Conservation (phyloP, 441 rosid genomes). For the Brassica balearica region DNA sequence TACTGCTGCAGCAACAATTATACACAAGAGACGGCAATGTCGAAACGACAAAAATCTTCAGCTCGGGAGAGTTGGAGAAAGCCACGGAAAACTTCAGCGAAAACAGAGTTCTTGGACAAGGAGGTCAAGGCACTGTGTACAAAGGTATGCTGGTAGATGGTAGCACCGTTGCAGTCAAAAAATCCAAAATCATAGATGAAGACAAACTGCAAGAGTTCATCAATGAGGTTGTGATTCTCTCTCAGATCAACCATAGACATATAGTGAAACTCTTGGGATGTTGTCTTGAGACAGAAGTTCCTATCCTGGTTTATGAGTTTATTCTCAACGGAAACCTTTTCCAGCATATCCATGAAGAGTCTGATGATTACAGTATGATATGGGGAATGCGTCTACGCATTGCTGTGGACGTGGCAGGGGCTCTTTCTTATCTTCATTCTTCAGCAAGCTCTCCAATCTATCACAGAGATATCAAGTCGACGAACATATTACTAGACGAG, state of each 20-base stretch:
- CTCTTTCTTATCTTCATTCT: slow-evolving; percentile 71
- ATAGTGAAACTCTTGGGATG: slow-evolving; percentile 74
- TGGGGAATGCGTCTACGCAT: slow-evolving; percentile 69
- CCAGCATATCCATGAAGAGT: slow-evolving; percentile 63
- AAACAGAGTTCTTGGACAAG: slow-evolving; percentile 68
- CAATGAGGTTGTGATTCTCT: slow-evolving; percentile 78
- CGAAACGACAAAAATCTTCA: slow-evolving; percentile 49
- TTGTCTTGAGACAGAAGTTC: slow-evolving; percentile 69
- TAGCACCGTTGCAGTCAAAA: slow-evolving; percentile 67
- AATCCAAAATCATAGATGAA: slow-evolving; percentile 71
- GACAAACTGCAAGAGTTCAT: slow-evolving; percentile 60
- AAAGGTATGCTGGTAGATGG: slow-evolving; percentile 71
- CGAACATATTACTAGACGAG: slow-evolving; percentile 67
- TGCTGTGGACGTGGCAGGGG: slow-evolving; percentile 70
- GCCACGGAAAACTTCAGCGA: slow-evolving; percentile 67
- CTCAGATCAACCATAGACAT: slow-evolving; percentile 77
- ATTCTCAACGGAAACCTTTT: slow-evolving; percentile 72
- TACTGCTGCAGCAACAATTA: slow-evolving; percentile 42
- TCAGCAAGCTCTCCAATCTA: slow-evolving; percentile 62
- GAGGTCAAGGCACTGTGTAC: slow-evolving; percentile 83
- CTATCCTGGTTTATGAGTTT: slow-evolving; percentile 73
- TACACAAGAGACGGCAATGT: slow-evolving; percentile 14
- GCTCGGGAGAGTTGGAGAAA: slow-evolving; percentile 65
- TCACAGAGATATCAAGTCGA: slow-evolving; percentile 79
- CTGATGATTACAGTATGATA: slow-evolving; percentile 45